Conservation (phyloP, 176 grass and related monocot species). For the sorghum (Sorghum bicolor) region Sorghum_bicolor_NCBIv3 NC_012870.2:23951501-23952000, state of each 20-base stretch:
- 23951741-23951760: constrained; percentile 71
- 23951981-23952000: constrained; percentile 30
- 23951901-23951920: constrained; percentile 96
- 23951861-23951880: background rate
- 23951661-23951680: constrained; percentile 81
- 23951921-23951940: constrained; percentile 47
- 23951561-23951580: background rate
- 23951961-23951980: constrained; percentile 50
- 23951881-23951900: background rate
- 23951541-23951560: background rate
- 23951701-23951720: constrained; percentile 76
- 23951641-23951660: constrained; percentile 67
- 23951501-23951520: background rate
- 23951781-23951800: background rate
- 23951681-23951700: constrained; percentile 83
- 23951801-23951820: background rate
- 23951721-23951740: constrained; percentile 63
- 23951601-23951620: background rate
- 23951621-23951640: background rate
- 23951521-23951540: background rate
- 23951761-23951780: background rate
- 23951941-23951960: constrained; percentile 82
- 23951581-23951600: background rate
- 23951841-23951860: background rate
- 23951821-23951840: background rate